Evolutionary conservation across 202 grass and related monocot genomes (phyloP), one percentile per base, ranked within the genome.

Genomic region (Panicum hallii): DNA sequence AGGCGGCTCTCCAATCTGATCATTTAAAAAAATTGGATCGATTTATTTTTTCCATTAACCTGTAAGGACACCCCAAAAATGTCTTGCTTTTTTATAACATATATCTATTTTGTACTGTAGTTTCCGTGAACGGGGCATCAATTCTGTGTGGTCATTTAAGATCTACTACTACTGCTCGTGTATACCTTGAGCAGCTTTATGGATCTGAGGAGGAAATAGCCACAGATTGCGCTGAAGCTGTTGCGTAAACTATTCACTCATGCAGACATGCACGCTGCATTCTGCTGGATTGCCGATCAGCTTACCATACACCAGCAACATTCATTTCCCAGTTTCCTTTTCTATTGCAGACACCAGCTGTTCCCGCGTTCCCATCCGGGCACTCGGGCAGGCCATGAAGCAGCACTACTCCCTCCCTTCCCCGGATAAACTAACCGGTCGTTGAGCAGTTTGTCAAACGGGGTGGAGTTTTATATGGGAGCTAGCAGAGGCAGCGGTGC

Each of bases 371-470:
- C 45, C 49, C 67, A 65, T 67, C 66, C 64, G 17, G 53, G 40
- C 23, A 20, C 7, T 15, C n/a, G 41, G 28, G 64, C 56, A 50
- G 57, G 20, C 20, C 83, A 72, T 63, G 55, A 68, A 63, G 73
- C 9, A 68, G 68, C 75, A 43, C 50, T 13, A 7, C 28, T 14
- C 19, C 32, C 17, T 52, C 56, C 34, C 6, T n/a, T 40, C 49
- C 38, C 28, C 2, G 17, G n/a, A 75, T 68, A 68, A 52, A 38
- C 16, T 88, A 79, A 44, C 64, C 66, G 41, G 43, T 17, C 44
- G 68, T 80, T 70, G 52, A 74, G 61, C 80, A 2, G 12, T 75
- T 83, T 69, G 84, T 87, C 84, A 90, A 87, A 87, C 80, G 0
- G 17, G 67, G 47, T 6, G 38, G 6, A 30, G n/a, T 83, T 79